These are phyloP conservation scores for Sporothrix inflata DNA, from an alignment of 2,329 filamentous ascomycete species.

Conservation along the genomic window DNA sequence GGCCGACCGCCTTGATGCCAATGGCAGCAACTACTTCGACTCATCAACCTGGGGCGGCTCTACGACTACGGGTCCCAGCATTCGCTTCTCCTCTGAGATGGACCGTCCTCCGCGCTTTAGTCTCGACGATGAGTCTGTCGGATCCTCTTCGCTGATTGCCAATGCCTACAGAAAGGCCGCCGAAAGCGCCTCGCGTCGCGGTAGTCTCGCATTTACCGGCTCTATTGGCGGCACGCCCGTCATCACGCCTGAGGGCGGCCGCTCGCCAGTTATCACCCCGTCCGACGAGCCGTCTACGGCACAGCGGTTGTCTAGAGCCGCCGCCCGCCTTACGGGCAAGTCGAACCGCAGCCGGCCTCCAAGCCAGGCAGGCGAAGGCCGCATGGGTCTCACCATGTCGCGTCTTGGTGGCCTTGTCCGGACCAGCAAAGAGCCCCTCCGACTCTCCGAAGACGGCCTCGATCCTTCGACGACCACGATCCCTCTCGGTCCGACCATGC, in stretches of 20 bases:
- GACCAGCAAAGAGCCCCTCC: conserved; percentile 54
- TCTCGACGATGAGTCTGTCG: conserved; percentile 48
- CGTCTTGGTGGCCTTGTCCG: conserved; percentile 58
- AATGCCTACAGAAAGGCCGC: conserved; percentile 39
- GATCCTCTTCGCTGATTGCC: conserved; percentile 22
- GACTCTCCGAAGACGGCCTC: conserved; percentile 38
- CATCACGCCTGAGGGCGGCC: conserved; percentile 41
- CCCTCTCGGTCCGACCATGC: neutral
- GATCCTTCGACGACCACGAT: neutral
- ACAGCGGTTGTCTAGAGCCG: conserved; percentile 60
- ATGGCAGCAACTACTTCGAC: conserved; percentile 51
- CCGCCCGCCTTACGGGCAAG: conserved; percentile 54
- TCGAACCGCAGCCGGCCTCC: conserved; percentile 56
- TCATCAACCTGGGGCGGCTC: conserved; percentile 41
- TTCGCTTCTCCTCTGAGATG: conserved; percentile 60
- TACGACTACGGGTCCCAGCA: conserved; percentile 49
- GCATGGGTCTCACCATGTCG: conserved; percentile 61
- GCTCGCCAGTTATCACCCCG: conserved; percentile 40
- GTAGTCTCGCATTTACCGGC: conserved; percentile 56
- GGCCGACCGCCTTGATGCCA: conserved; percentile 33
- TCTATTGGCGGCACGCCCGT: conserved; percentile 44
- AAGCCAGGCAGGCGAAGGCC: conserved; percentile 62
- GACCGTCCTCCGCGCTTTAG: conserved; percentile 55
- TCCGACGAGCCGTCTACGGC: conserved; percentile 55
- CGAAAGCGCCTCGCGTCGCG: conserved; percentile 49